Evolutionary conservation across 495 filamentous ascomycete genomes (phyloP), one percentile per base, ranked within the genome.

Genomic region (Echria macrotheca): DNA sequence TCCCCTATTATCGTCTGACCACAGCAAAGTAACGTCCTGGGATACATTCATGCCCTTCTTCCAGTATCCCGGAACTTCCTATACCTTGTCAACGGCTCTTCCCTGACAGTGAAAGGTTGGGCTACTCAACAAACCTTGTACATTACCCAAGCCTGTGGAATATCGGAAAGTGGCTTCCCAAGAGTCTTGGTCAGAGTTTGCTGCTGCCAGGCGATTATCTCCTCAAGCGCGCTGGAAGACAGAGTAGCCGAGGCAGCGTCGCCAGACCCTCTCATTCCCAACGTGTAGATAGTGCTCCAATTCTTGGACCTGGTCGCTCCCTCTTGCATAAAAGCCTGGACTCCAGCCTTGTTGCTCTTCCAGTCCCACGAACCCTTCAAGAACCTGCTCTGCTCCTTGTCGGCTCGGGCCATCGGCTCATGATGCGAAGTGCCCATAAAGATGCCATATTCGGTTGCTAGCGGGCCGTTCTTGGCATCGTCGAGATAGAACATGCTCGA

Each of bases 1-100:
- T 11, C 80, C 80, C 58, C 73, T 77, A 56, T 85, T 86, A 58
- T 86, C 83, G 55, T 86, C 83, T 1, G 80, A 73, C 70, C 78
- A 86, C 4, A 86, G 63, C 5, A 86, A 60, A 0, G 80, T 85
- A 32, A 86, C 72, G 57, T 84, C 73, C 32, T 87, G 82, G 0
- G 75, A 75, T 0, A 84, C 80, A 0, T 65, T 63, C 62, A 86
- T 73, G 5, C 82, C 82, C 11, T 70, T 68, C 36, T 82, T 73
- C 63, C 75, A 85, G 56, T 85, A 83, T 11, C 73, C 75, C 35
- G 78, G 77, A 1, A 83, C 77, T 58, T 82, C 78, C 56, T n/a
- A n/a, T n/a, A n/a, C n/a, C n/a, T n/a, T 59, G 21, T 4, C 8
- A 17, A 5, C 15, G 0, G 11, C 15, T 31, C n/a, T n/a, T n/a